Evolutionary conservation across 140 eudicot genomes (phyloP).

Genomic region (Flaveria floridana): DNA sequence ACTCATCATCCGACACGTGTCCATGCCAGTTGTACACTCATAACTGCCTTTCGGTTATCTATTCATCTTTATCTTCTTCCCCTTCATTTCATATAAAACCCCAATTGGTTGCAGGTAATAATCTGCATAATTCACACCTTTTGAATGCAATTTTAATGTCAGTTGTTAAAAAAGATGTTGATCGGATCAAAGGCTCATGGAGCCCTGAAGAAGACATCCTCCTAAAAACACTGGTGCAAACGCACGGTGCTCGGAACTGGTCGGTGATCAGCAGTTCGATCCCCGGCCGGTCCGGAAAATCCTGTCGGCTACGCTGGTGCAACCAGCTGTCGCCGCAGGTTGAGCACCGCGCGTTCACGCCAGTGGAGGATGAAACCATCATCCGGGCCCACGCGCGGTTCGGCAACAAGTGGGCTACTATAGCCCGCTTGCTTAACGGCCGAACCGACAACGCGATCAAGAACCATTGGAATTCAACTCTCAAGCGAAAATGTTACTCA

Average conservation of each 20-base stretch:
- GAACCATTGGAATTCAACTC: conserved; percentile 80
- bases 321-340: conserved; percentile 83
- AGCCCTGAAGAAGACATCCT: conserved; percentile 71
- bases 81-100: conserved; percentile 37
- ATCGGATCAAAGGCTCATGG: conserved; percentile 90
- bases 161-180: conserved; percentile 35
- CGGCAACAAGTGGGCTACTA: conserved; percentile 93
- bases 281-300: conserved; percentile 73
- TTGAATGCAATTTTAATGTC: background rate
- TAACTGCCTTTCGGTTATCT: conserved; percentile 59
- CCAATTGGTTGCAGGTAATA: background rate
- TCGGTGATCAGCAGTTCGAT: conserved; percentile 60
- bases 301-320: conserved; percentile 83
- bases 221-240: conserved; percentile 46
- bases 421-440: conserved; percentile 66
- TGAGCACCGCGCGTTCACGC: conserved; percentile 65
- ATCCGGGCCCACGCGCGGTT: conserved; percentile 62
- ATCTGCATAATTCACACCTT: background rate
- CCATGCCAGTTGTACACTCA: conserved; percentile 61
- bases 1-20: conserved; percentile 52
- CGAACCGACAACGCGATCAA: conserved; percentile 83
- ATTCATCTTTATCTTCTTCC: conserved; percentile 45
- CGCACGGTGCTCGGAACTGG: conserved; percentile 82
- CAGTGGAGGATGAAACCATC: conserved; percentile 63
- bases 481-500: conserved; percentile 61